Evolutionary conservation across 2,329 filamentous ascomycete species (phyloP).

Genomic region (Fusarium armeniacum): DNA sequence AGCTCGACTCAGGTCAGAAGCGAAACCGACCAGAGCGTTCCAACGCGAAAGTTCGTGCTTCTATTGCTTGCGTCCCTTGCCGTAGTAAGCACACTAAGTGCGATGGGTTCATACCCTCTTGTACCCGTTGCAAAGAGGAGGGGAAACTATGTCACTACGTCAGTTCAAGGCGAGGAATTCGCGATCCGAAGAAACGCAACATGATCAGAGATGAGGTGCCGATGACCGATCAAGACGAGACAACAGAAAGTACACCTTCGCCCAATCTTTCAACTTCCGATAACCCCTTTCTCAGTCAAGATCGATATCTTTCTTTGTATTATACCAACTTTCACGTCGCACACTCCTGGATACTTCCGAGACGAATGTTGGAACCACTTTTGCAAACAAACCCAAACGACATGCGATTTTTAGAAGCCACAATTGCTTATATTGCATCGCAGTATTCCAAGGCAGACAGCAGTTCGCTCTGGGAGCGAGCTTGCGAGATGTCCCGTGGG

Average conservation of each 20-base stretch:
- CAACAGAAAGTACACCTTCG: slow-evolving; percentile 26
- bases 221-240: slow-evolving; percentile 9
- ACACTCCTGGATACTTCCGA: slow-evolving; percentile 46
- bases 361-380: slow-evolving; percentile 20
- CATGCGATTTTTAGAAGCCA: slow-evolving; percentile 22
- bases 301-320: slow-evolving; percentile 40
- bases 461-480: slow-evolving; percentile 26
- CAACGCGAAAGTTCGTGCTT: slow-evolving; percentile 38
- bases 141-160: slow-evolving; percentile 35
- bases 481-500: slow-evolving; percentile 31
- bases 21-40: slow-evolving; percentile 31
- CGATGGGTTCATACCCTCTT: slow-evolving; percentile 37
- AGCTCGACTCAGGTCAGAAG: slow-evolving; percentile 11
- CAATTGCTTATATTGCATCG: slow-evolving; percentile 45
- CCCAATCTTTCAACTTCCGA: slow-evolving; percentile 14
- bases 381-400: slow-evolving; percentile 10
- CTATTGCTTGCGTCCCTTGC: slow-evolving; percentile 44
- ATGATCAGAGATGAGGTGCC: slow-evolving; percentile 23
- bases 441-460: slow-evolving; percentile 33
- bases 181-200: slow-evolving; percentile 34
- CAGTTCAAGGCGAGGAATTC: slow-evolving; percentile 42
- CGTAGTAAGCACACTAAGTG: slow-evolving; percentile 46
- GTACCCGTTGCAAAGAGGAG: slow-evolving; percentile 41
- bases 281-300: slow-evolving; percentile 11
- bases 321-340: slow-evolving; percentile 46